Base-by-base conservation (phyloP, 768 basidiomycete genomes). In the Podaxis sp. region DNA sequence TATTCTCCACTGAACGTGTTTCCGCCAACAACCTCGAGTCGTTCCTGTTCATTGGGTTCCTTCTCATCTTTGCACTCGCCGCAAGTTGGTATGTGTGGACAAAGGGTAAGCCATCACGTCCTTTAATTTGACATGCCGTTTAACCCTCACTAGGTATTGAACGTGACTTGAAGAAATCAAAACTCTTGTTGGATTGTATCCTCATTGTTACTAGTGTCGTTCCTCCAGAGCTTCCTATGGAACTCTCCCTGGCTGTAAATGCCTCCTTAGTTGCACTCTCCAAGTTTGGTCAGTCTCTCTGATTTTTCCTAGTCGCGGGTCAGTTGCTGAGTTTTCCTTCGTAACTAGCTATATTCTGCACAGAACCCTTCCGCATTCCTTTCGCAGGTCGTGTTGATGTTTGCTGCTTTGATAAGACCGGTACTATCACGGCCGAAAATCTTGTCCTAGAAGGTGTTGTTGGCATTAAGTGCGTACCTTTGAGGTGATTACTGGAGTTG, bases 361-460 rank as follows among this genome's bases (percentile, higher is more conserved):
- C 97, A 17, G 97, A 99, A 70, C 97, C 97, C 0, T 98, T 99
- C 86, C 87, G 97, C 22, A 99, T 98, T 64, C 96, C 97, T 0
- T 92, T 80, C 64, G 97, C 97, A 4, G 97, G 97, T 4, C 85
- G 94, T 22, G 95, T 98, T 2, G 97, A 99, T 68, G 90, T 98
- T 15, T 99, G 97, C 75, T 98, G 97, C 75, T 98, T 99, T 68
- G 97, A 99, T 76, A 99, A 99, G 82, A 99, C 97, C 0, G 97
- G 96, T 24, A 98, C 97, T 0, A 98, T 99, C 67, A 99, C 97
- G 0, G 94, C 94, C 0, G 96, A 98, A 73, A 90, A 95, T 72
- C 77, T 98, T 12, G 94, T 98, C 7, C 82, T 98, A 1, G 96
- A 99, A 72, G 97, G 97, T 58, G 84, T 99, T 46, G 93, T 85